Percentiles rank a stretch among this genome's conserved stretches.
phyloP scores from a whole-genome alignment of 805 yeast genomes.

The Kluyveromyces nonfermentans region DNA sequence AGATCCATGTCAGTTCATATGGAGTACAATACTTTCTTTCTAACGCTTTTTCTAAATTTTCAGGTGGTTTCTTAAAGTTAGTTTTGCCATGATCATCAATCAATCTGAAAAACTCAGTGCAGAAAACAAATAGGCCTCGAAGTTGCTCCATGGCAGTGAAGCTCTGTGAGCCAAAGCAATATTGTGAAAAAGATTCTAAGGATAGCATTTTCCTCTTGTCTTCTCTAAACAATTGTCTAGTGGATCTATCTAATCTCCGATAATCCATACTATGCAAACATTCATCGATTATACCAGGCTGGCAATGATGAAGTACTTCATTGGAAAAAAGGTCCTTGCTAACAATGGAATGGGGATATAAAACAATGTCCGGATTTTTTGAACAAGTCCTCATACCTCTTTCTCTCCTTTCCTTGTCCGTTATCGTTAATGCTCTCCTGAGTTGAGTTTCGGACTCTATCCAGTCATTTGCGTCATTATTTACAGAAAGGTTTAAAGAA shows the following conservation, averaged over 20 bases:
- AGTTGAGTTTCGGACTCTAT: constrained; percentile 49
- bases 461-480: constrained; percentile 41
- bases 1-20: constrained; percentile 68
- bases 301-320: constrained; percentile 31
- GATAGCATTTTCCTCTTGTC: constrained; percentile 35
- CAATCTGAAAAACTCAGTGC: constrained; percentile 49
- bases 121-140: constrained; percentile 56
- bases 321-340: constrained; percentile 38
- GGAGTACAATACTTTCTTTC: constrained; percentile 46
- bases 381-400: constrained; percentile 58
- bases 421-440: constrained; percentile 62
- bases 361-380: constrained; percentile 49
- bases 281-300: constrained; percentile 24
- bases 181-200: constrained; percentile 45
- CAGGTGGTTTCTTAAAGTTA: constrained; percentile 30
- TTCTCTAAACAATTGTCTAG: constrained; percentile 26
- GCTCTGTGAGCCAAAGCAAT: constrained; percentile 45
- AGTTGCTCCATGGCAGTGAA: constrained; percentile 46
- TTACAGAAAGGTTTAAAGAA: constrained; percentile 14
- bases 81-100: constrained; percentile 31
- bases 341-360: constrained; percentile 50
- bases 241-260: constrained; percentile 37
- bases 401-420: constrained; percentile 55
- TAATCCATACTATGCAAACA: constrained; percentile 26
- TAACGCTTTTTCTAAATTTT: constrained; percentile 36